Percentiles rank a stretch among this genome's conserved stretches.
Evolutionary conservation across 2,329 filamentous ascomycete genomes (phyloP).

Genomic region (Aspergillus aculeatus): DNA sequence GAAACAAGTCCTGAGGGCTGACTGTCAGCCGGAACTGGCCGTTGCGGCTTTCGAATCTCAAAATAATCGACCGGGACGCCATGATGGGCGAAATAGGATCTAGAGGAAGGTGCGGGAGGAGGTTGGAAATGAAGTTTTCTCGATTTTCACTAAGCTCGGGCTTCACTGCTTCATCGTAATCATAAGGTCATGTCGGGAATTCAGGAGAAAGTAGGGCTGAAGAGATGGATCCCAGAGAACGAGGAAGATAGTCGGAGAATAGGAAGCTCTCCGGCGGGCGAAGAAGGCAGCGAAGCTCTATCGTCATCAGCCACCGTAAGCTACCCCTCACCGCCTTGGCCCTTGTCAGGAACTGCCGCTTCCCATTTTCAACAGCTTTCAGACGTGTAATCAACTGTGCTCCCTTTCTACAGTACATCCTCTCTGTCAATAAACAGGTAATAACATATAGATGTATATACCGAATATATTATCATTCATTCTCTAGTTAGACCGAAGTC

Average conservation of each 20-base stretch:
- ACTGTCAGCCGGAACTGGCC: conserved; percentile 86
- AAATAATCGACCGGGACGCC: conserved; percentile 62
- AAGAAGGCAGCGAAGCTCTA: conserved; percentile 23
- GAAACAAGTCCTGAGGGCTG: conserved; percentile 71
- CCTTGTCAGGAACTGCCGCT: background rate
- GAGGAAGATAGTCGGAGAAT: background rate
- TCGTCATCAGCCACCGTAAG: conserved; percentile 22
- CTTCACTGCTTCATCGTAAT: background rate
- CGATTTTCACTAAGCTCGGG: background rate
- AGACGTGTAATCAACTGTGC: too few relatives aligned
- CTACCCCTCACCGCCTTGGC: conserved; percentile 7
- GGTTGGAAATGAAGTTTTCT: background rate
- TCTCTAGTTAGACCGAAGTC: conserved; percentile 5
- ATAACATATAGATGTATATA: background rate
- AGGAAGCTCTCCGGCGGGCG: conserved; percentile 7
- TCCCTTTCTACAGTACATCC: too few relatives aligned
- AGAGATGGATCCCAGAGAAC: background rate
- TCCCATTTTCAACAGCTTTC: background rate
- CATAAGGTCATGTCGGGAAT: conserved; percentile 5
- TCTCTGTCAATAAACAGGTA: too few relatives aligned
- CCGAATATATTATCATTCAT: conserved; percentile 1
- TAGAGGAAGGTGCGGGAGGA: background rate
- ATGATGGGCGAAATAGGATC: conserved; percentile 24
- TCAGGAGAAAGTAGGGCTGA: background rate
- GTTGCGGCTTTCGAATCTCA: conserved; percentile 86